A percentile compares a stretch with the other conserved stretches of the same genome.
Conservation (phyloP, 768 basidiomycete species). For the Tulasnella sp. region DNA sequence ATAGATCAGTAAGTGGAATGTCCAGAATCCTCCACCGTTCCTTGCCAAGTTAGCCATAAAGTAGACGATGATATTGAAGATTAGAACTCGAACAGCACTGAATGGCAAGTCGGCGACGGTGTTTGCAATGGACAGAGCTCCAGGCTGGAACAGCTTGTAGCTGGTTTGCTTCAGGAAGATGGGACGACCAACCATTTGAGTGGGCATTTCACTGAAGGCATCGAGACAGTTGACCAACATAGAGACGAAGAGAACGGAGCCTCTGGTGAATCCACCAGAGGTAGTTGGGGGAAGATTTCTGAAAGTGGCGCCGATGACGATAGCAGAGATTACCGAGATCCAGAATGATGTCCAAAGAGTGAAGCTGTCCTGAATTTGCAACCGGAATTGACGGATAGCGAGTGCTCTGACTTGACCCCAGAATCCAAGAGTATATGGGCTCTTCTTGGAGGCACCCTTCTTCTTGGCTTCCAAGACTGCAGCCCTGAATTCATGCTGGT, state of each 20-base stretch:
- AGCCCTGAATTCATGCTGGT: slow-evolving; percentile 59
- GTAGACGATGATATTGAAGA: slow-evolving; percentile 31
- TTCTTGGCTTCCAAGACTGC: slow-evolving; percentile 69
- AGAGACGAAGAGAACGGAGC: slow-evolving; percentile 52
- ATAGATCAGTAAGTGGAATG: slow-evolving; percentile 26
- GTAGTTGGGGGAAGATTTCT: slow-evolving; percentile 59
- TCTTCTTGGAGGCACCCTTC: slow-evolving; percentile 59
- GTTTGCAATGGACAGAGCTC: slow-evolving; percentile 28
- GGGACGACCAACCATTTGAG: slow-evolving; percentile 69
- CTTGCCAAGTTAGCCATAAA: slow-evolving; percentile 30
- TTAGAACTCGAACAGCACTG: slow-evolving; percentile 21
- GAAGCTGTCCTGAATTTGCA: slow-evolving; percentile 62
- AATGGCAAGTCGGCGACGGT: slow-evolving; percentile 31
- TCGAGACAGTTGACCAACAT: slow-evolving; percentile 56
- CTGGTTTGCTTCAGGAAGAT: slow-evolving; percentile 35
- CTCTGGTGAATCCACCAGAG: slow-evolving; percentile 76
- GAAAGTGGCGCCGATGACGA: slow-evolving; percentile 63
- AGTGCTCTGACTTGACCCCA: slow-evolving; percentile 58
- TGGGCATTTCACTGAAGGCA: slow-evolving; percentile 62
- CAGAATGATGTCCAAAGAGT: slow-evolving; percentile 50
- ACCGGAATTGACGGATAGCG: slow-evolving; percentile 58
- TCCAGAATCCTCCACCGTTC: slow-evolving; percentile 24
- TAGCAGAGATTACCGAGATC: slow-evolving; percentile 45
- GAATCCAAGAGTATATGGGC: slow-evolving; percentile 75
- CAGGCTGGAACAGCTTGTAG: slow-evolving; percentile 32